A percentile compares a stretch with the other conserved stretches of the same genome.
Evolutionary conservation across 768 basidiomycete genomes (phyloP).

Genomic region (Naganishia kalamii): DNA sequence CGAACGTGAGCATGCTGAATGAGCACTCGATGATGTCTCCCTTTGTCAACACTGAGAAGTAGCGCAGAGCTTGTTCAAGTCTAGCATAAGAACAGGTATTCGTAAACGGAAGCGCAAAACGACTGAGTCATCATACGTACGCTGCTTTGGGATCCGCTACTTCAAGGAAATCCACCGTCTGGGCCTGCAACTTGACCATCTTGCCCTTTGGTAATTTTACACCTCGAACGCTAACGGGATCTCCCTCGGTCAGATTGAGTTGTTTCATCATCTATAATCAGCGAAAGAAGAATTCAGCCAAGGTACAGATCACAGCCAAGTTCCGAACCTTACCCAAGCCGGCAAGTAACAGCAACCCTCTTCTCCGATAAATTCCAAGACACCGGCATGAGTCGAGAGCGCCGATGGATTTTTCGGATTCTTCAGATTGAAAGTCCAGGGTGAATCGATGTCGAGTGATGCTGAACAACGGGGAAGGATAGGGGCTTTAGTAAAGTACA

Average conservation of each 20-base stretch:
- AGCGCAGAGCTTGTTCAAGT: constrained; percentile 87
- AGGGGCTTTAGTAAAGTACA: background rate
- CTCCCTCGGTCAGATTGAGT: constrained; percentile 83
- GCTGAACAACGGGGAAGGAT: constrained; percentile 47
- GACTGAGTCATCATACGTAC: constrained; percentile 53
- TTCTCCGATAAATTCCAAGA: constrained; percentile 96
- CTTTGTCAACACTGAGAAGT: constrained; percentile 84
- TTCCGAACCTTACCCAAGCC: constrained; percentile 61
- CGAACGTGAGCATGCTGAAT: constrained; percentile 94
- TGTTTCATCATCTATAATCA: constrained; percentile 85
- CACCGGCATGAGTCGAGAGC: constrained; percentile 85
- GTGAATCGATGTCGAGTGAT: constrained; percentile 75
- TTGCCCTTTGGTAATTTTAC: constrained; percentile 84
- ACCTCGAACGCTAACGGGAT: constrained; percentile 87
- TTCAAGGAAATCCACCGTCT: constrained; percentile 88
- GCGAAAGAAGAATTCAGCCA: background rate
- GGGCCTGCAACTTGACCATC: constrained; percentile 93
- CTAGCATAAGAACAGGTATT: constrained; percentile 48
- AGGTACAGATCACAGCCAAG: background rate
- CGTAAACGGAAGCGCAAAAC: background rate
- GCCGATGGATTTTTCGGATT: constrained; percentile 76
- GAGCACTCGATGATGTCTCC: constrained; percentile 96
- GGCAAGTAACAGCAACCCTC: constrained; percentile 93
- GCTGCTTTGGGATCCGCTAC: constrained; percentile 97
- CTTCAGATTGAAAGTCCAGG: constrained; percentile 94